Base-by-base conservation (phyloP, 2,329 filamentous ascomycete species). In the Fusarium temperatum region DNA sequence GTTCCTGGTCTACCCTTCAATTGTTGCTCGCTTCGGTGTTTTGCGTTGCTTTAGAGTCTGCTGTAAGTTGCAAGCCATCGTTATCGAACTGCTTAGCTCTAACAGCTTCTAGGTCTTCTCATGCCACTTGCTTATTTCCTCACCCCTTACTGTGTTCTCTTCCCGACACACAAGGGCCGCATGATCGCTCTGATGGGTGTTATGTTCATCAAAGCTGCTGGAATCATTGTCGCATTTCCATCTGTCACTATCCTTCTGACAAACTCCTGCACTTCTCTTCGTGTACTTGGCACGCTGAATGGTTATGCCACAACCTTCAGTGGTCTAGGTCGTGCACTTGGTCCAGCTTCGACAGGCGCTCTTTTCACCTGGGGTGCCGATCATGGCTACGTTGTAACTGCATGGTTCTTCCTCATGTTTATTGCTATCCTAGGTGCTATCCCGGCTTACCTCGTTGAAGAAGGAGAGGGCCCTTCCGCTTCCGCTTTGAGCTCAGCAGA, bases 171-270 rank as follows among this genome's bases (percentile, higher is more conserved):
- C 0, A 74, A 68, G 1, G 51, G 78, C 6, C 92, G 93, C 60
- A 88, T 93, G 76, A 81, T 84, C 3, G 88, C 85, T n/a, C 85
- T 97, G 56, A 87, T 95, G 63, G 66, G 83, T 1, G 84, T 97
- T 42, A 91, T 98, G 85, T 82, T 94, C 47, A 75, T 91, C 77
- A 97, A 97, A 81, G 92, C 92, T 15, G 88, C 93, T 62, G 89
- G 89, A 44, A 90, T 91, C 67, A 96, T 97, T 73, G 92, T 98
- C 78, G 93, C 93, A 2, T 98, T 98, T 80, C 96, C 96, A 0
- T 96, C 94, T 78, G 92, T 89, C 32, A 97, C 94, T 11, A 98
- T 98, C 76, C 86, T 98, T 54, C 88, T 98, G 42, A 98, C 95
- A 35, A 98, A 98, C 83, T 94, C 92, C 15, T 94, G 94, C 9